Evolutionary conservation across 116 monocot species (phyloP), one percentile per base, ranked within the genome.

Genomic region (Iris pallida): DNA sequence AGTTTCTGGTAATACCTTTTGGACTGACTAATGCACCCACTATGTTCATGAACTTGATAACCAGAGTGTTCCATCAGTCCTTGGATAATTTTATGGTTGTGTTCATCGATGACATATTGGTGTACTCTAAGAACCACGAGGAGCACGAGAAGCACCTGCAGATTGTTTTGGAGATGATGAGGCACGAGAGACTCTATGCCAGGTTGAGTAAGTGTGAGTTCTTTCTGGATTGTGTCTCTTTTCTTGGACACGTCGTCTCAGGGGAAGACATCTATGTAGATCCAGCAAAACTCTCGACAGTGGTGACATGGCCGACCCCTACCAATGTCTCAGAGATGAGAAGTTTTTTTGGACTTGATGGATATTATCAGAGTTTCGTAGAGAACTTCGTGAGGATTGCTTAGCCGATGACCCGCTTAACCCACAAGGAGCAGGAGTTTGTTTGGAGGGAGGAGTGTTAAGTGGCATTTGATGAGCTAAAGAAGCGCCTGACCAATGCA

Each of bases 131-230:
- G 7, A 66, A 13, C n/a, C 0, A 48, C 2, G 74, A 45, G 9
- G 64, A 74, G 4, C 47, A 66, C 41, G 48, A 44, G 8, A 14
- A 74, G 9, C 57, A 60, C 20, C 3, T 75, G 1, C n/a, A 47
- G 14, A 52, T 4, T 4, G 52, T 57, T 0, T 20, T 68, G 13
- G 8, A 60, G 18, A 20, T 13, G 0, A 5, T 75, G 4, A 17
- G 42, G 5, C 0, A 59, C 0, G 3, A 75, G 0, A 47, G 7
- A 0, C 13, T 68, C 4, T 75, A 58, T 61, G 58, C 59, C 3
- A 60, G 59, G 12, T 13, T 68, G 5, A 40, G 8, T 1, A 60
- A 60, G 8, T 60, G 41, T 5, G 41, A 40, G 14, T 60, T 60
- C 14, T 30, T 5, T 4, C 60, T 60, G 1, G 14, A 60, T 10